Conservation (phyloP, 2,329 filamentous ascomycete genomes). For the Cytospora chrysosperma region DNA sequence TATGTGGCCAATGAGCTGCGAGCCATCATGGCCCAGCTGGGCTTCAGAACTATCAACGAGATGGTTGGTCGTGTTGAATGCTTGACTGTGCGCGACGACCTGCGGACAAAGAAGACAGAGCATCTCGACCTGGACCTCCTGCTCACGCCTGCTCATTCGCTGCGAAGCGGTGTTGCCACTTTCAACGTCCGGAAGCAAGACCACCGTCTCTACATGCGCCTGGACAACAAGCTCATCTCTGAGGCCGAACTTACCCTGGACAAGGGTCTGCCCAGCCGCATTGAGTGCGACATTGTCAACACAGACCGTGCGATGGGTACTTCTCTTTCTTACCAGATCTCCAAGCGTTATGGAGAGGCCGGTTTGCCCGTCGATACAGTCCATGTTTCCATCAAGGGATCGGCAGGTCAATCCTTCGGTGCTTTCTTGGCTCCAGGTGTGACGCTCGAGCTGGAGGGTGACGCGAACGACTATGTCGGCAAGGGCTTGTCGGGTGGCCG, state of each 20-base stretch:
- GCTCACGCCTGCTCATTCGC: constrained; percentile 91
- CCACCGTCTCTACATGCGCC: constrained; percentile 84
- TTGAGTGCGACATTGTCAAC: constrained; percentile 95
- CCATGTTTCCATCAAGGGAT: constrained; percentile 94
- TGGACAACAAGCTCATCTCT: constrained; percentile 96
- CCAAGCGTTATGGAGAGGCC: constrained; percentile 84
- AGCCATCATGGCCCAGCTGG: constrained; percentile 94
- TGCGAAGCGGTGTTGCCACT: constrained; percentile 89
- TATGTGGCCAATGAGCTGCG: constrained; percentile 94
- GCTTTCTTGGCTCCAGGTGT: constrained; percentile 91
- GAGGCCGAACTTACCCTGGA: constrained; percentile 93
- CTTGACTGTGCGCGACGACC: constrained; percentile 82
- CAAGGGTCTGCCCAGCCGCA: constrained; percentile 87
- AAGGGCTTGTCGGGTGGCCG: constrained; percentile 94
- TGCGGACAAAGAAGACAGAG: constrained; percentile 82
- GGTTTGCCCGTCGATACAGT: constrained; percentile 91
- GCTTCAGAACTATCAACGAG: constrained; percentile 93
- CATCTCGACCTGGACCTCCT: constrained; percentile 94
- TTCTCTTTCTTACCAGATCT: constrained; percentile 93
- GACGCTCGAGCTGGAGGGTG: constrained; percentile 91
- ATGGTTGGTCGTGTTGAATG: constrained; percentile 94
- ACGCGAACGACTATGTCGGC: constrained; percentile 94
- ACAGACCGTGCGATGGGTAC: constrained; percentile 93
- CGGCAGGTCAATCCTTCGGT: constrained; percentile 94
- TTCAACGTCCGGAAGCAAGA: constrained; percentile 99